These are phyloP conservation scores for Suillus tomentosus DNA, from an alignment of 768 basidiomycete species.

Conservation along the genomic window DNA sequence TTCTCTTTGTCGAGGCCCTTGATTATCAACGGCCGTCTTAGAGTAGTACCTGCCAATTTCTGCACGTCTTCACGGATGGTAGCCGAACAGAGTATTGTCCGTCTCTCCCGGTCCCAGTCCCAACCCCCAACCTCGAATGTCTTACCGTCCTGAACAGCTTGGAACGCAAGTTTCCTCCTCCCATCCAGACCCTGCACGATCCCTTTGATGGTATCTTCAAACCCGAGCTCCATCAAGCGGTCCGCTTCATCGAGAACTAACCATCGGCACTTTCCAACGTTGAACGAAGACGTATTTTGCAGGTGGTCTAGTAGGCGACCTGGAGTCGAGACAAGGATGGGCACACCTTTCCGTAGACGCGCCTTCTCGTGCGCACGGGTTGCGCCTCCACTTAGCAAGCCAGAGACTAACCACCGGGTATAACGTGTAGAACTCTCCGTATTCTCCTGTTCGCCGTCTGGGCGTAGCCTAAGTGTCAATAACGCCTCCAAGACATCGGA, in stretches of 20 bases:
- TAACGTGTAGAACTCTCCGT: constrained; percentile 47
- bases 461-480: constrained; percentile 72
- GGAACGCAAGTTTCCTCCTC: constrained; percentile 66
- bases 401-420: constrained; percentile 93
- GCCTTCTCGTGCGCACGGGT: constrained; percentile 96
- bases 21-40: constrained; percentile 81
- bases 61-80: constrained; percentile 96
- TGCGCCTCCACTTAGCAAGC: constrained; percentile 91
- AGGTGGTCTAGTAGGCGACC: constrained; percentile 95
- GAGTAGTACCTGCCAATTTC: constrained; percentile 81
- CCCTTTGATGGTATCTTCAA: constrained; percentile 92
- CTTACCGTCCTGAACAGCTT: constrained; percentile 66
- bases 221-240: constrained; percentile 96
- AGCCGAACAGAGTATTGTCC: constrained; percentile 94
- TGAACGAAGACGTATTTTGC: constrained; percentile 92
- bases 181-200: constrained; percentile 89
- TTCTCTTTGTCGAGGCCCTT: constrained; percentile 63
- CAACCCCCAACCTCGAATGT: constrained; percentile 78
- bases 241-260: constrained; percentile 97
- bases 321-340: constrained; percentile 94
- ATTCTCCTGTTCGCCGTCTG: constrained; percentile 54
- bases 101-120: constrained; percentile 77
- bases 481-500: constrained; percentile 90
- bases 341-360: constrained; percentile 88
- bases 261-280: constrained; percentile 93